Evolutionary conservation across 2,329 filamentous ascomycete species (phyloP), one percentile per base, ranked within the genome.

Genomic region (Colletotrichum orbiculare): DNA sequence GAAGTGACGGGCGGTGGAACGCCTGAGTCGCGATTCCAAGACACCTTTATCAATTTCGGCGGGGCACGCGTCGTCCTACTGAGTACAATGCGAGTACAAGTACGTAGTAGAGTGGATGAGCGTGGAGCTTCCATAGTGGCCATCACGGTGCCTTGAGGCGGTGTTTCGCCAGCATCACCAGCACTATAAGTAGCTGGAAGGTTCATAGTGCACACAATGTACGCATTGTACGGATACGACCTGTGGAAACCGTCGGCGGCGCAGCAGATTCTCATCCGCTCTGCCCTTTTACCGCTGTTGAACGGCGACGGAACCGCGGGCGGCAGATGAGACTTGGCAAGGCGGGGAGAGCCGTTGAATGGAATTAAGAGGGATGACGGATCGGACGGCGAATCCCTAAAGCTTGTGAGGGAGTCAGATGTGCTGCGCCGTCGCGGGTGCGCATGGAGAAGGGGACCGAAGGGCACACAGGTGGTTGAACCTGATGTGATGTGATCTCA

Each of bases 301-400:
- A 15, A 38, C 34, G 15, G 10, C 33, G 33, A 12, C 41, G 25
- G 54, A 34, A 38, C 39, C 17, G 25, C 48, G 17, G 60, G 17
- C 47, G 60, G 60, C 60, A 63, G 54, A 63, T 58, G 54, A 42
- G 54, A 63, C 60, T 47, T 58, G 60, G 60, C 54, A 58, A 25
- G 54, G 42, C 46, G 46, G 60, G 54, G 42, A 54, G 34, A 52
- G 3, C 41, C 54, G 54, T 41, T 47, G 47, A 48, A 50, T n/a
- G 25, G 49, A 52, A 25, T 52, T 17, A 60, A 52, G 47, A 58
- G 15, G 47, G 11, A 25, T 12, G 38, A 45, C 25, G 25, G 13
- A 25, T 7, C 43, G 37, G 50, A 56, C 34, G 6, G 42, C 41
- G 47, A 57, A 37, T 50, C 41, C 25, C 38, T 35, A 42, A 43